These are phyloP conservation scores for Bidens hawaiensis DNA, from an alignment of 140 eudicot species.

Conservation along the genomic window DNA sequence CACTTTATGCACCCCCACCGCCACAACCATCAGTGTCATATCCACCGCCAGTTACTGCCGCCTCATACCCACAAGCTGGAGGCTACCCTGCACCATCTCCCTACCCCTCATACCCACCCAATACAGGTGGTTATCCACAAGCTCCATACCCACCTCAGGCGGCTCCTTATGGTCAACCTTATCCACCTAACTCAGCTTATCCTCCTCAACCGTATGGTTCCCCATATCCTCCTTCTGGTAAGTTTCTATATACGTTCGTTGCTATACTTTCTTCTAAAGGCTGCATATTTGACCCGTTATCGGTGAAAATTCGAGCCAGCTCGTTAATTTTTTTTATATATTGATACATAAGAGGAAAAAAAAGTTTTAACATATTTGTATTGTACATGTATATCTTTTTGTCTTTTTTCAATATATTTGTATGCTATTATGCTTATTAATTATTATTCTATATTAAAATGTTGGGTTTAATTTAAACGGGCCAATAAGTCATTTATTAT, in stretches of 20 bases:
- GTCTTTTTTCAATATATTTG: too few relatives aligned
- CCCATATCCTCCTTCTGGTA: conserved; percentile 57
- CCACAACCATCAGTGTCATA: conserved; percentile 40
- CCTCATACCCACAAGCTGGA: conserved; percentile 27
- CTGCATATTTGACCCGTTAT: neutral
- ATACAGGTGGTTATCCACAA: conserved; percentile 42
- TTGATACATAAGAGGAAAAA: too few relatives aligned
- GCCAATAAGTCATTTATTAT: neutral
- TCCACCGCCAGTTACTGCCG: conserved; percentile 28
- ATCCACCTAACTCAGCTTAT: conserved; percentile 42
- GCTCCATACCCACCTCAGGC: conserved; percentile 27
- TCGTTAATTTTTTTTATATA: too few relatives aligned
- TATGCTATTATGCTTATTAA: too few relatives aligned
- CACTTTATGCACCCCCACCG: conserved; percentile 38
- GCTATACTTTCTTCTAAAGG: neutral
- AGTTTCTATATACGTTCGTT: neutral
- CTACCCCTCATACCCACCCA: conserved; percentile 50
- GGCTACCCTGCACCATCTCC: conserved; percentile 52
- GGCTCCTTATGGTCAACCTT: conserved; percentile 30
- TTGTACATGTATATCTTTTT: too few relatives aligned
- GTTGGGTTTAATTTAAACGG: too few relatives aligned
- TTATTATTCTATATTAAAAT: too few relatives aligned
- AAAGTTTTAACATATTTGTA: too few relatives aligned
- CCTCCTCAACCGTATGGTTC: conserved; percentile 39
- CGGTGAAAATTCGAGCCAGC: too few relatives aligned